A percentile compares a stretch with the other conserved stretches of the same genome.
phyloP scores from a whole-genome alignment of 345 rosid species.

The Cardamine chenopodiifolia region DNA sequence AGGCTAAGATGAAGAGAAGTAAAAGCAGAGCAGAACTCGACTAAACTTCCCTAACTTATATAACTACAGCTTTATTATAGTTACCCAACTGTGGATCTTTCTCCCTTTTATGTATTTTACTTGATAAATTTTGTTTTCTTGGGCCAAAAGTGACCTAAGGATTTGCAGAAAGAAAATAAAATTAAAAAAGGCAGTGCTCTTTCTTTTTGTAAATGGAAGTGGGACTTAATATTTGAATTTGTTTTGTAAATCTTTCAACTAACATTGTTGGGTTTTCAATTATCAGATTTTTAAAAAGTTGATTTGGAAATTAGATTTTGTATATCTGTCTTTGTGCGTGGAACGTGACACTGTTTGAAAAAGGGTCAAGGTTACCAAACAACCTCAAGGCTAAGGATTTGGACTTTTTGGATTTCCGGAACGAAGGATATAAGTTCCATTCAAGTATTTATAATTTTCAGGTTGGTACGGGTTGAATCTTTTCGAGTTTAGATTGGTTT shows the following conservation, averaged over 20 bases:
- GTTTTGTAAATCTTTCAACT: constrained; percentile 20
- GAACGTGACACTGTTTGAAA: neutral
- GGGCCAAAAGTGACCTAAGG: constrained; percentile 32
- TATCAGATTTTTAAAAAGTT: neutral
- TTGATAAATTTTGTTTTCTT: constrained; percentile 29
- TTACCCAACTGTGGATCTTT: constrained; percentile 22
- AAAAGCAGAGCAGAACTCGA: constrained; percentile 77
- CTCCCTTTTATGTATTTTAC: constrained; percentile 26
- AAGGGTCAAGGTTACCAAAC: neutral
- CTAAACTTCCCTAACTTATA: constrained; percentile 35
- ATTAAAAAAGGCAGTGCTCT: neutral
- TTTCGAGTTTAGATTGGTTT: too few relatives aligned
- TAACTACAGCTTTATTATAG: constrained; percentile 34
- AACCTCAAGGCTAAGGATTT: neutral
- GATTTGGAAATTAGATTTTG: neutral
- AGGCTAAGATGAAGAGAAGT: constrained; percentile 91
- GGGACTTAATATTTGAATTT: constrained; percentile 22
- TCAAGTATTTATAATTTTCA: too few relatives aligned
- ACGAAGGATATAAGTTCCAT: too few relatives aligned
- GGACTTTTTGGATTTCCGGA: too few relatives aligned
- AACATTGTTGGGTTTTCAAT: constrained; percentile 29
- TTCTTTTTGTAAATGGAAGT: constrained; percentile 40
- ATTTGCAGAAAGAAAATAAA: neutral
- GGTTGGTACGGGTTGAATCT: too few relatives aligned
- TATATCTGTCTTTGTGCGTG: neutral